A percentile compares a stretch with the other conserved stretches of the same genome.
Evolutionary conservation across 2,329 filamentous ascomycete species (phyloP).

Genomic region (Parastagonospora nodorum): DNA sequence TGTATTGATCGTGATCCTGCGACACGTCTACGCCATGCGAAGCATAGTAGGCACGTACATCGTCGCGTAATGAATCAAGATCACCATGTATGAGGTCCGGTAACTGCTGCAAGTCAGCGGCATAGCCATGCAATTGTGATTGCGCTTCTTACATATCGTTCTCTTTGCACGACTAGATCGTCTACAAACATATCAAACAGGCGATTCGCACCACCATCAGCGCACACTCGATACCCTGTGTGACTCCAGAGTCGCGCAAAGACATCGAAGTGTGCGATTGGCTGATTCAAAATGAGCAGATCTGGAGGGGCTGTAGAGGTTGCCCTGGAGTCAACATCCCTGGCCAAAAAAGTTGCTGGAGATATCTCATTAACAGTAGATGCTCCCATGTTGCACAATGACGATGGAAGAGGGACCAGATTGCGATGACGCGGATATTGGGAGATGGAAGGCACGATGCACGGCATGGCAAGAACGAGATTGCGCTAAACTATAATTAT

Average conservation of each 20-base stretch:
- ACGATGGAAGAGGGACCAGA: not conserved
- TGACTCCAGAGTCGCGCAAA: slow-evolving; percentile 54
- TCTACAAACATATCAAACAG: slow-evolving; percentile 60
- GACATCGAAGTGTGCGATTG: slow-evolving; percentile 54
- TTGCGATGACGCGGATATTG: slow-evolving; percentile 1
- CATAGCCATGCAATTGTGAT: not conserved
- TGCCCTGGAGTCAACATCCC: slow-evolving; percentile 17
- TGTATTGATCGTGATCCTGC: slow-evolving; percentile 78
- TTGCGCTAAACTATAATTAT: not conserved
- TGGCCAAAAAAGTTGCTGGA: slow-evolving; percentile 35
- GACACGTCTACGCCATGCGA: slow-evolving; percentile 65
- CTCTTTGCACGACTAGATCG: slow-evolving; percentile 22
- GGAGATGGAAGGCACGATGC: slow-evolving; percentile 7
- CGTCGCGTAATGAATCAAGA: slow-evolving; percentile 76
- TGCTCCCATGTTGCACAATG: slow-evolving; percentile 14
- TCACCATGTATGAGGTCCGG: slow-evolving; percentile 80
- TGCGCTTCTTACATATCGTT: slow-evolving; percentile 34
- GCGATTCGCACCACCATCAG: slow-evolving; percentile 88
- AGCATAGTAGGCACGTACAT: slow-evolving; percentile 70
- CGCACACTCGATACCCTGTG: slow-evolving; percentile 73
- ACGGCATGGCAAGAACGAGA: slow-evolving; percentile 4
- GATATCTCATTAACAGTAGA: slow-evolving; percentile 19
- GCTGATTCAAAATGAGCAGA: slow-evolving; percentile 54
- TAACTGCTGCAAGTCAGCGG: slow-evolving; percentile 30
- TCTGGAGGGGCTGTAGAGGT: slow-evolving; percentile 27